Base-by-base conservation (phyloP, 2,329 filamentous ascomycete species). In the Monascus ruber region DNA sequence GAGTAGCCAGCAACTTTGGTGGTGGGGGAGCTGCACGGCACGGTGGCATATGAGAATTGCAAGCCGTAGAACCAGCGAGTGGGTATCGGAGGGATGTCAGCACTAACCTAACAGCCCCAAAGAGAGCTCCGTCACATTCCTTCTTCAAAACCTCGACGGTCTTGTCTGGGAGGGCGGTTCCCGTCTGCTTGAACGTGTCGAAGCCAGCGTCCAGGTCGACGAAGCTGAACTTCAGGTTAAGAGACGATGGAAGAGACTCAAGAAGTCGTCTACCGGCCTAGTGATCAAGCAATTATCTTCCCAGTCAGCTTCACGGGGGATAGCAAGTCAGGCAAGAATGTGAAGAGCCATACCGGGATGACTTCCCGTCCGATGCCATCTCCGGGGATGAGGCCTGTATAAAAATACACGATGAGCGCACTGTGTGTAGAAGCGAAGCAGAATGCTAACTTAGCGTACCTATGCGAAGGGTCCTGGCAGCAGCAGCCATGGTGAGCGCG, bases 341-440 rank as follows among this genome's bases (percentile, higher is more conserved):
- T 27, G 41, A 36, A 42, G 42, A 38, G 41, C 46, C 58, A 42
- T 58, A 71, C 84, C 49, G 91, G 91, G 65, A 98, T 96, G 63
- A 98, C 91, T 70, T 98, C 91, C 62, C 85, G 85, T 68, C 91
- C 91, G 68, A 98, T 98, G 66, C 91, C 91, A 69, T 98, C 91
- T 59, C 91, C 91, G 55, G 91, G 85, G 62, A 98, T 96, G 55
- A 96, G 84, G 63, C 88, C 88, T 94, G 50, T 36, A 48, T 17
- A 17, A 17, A 17, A 17, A 17, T 17, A 17, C 17, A 17, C 17
- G 17, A 17, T 17, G 17, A 17, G 17, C 3, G 17, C 17, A 17
- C 17, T 17, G 17, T 3, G 17, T 17, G 17, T 17, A 17, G 17
- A 17, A 17, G 17, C 17, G 17, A 17, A 17, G 17, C 17, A 17